Evolutionary conservation across 2,329 filamentous ascomycete species (phyloP), one percentile per base, ranked within the genome.

Genomic region (Rhinocladiella similis): DNA sequence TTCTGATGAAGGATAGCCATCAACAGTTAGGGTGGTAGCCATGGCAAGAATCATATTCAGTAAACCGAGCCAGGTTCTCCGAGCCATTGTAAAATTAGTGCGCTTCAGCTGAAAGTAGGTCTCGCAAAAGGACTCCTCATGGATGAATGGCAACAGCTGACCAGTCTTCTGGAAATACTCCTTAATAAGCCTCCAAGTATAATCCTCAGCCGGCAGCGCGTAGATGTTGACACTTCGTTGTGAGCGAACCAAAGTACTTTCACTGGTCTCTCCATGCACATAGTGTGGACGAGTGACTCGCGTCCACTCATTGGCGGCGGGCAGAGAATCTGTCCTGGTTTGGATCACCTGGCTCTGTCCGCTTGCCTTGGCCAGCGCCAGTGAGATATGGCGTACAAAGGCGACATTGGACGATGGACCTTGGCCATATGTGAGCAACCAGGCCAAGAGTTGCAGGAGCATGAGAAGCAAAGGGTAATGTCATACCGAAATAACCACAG

Each of bases 41-140:
- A 82, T 75, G 1, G 79, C 77, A 1, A 82, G 67, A 0, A 82
- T 72, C 53, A 80, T 77, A 48, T 82, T 81, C 0, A 82, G 63
- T 2, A 81, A 61, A 0, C 77, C 77, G 0, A 82, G 70, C 80
- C 79, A 82, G 0, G 78, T 76, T n/a, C 74, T 72, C 0, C 77
- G 69, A 0, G 75, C 72, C 3, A 67, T 70, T 0, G 63, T 69
- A 38, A 75, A 69, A 14, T 68, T 64, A 5, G 63, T 67, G 12
- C 52, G 60, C 20, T 65, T 63, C 36, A 73, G 64, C 45, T 70
- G 65, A 13, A 68, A 57, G 50, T 74, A 75, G 3, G 66, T 70
- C 14, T 69, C 64, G 1, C 69, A 49, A 53, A 75, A 75, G 7
- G 65, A 65, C 5, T 64, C 60, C 41, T 73, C 66, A 50, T 75